phyloP scores from a whole-genome alignment of 1,284 basidiomycete species.

The Porodaedalea pini region DNA sequence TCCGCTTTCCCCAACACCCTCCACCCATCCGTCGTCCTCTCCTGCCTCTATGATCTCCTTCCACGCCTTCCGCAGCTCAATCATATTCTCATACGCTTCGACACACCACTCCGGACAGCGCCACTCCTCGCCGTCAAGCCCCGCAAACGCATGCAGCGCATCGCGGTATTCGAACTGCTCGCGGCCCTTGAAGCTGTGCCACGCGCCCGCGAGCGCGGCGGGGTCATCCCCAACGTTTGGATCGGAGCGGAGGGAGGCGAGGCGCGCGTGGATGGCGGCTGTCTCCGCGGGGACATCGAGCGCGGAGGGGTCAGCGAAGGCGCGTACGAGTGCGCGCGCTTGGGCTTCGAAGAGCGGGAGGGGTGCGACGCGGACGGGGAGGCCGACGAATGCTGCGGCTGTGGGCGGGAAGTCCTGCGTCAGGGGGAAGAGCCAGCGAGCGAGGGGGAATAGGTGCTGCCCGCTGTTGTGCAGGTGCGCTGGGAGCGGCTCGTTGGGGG shows the following conservation, averaged over 20 bases:
- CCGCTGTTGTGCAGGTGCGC: constrained; percentile 56
- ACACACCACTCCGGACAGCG: constrained; percentile 53
- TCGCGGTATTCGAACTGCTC: constrained; percentile 72
- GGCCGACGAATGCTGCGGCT: constrained; percentile 61
- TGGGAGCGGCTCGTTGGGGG: constrained; percentile 45
- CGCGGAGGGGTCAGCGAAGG: constrained; percentile 46
- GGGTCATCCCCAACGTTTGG: constrained; percentile 30
- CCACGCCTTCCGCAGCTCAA: constrained; percentile 54
- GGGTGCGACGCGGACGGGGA: constrained; percentile 53
- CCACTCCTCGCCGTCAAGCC: constrained; percentile 29
- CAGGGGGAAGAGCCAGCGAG: constrained; percentile 49
- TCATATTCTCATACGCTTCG: constrained; percentile 51
- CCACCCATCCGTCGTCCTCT: constrained; percentile 50
- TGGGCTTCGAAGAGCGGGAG: constrained; percentile 69
- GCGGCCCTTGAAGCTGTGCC: constrained; percentile 47
- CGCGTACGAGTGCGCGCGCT: constrained; percentile 51
- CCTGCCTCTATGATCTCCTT: constrained; percentile 51
- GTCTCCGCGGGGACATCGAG: constrained; percentile 49
- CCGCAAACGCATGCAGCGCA: constrained; percentile 48
- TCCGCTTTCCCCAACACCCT: constrained; percentile 55
- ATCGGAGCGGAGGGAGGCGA: constrained; percentile 36
- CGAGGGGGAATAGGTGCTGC: constrained; percentile 61
- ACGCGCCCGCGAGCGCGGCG: constrained; percentile 45
- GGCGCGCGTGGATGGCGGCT: constrained; percentile 44
- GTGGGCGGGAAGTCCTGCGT: constrained; percentile 44